Percentiles rank a stretch among this genome's conserved stretches.
Evolutionary conservation across 495 filamentous ascomycete genomes (phyloP).

Genomic region (Copromyces sp.): DNA sequence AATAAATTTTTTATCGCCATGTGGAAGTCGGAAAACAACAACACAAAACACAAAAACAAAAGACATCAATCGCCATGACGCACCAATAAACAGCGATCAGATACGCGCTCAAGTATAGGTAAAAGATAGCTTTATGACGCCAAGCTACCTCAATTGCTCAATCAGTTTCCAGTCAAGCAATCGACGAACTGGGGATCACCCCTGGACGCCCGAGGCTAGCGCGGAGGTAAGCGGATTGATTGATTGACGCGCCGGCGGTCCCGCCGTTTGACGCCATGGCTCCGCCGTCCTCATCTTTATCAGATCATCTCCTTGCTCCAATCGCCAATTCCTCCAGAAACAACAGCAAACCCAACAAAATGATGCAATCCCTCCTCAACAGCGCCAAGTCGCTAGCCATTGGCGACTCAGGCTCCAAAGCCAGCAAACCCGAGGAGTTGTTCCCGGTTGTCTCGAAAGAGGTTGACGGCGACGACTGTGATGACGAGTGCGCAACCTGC

Average conservation of each 20-base stretch:
- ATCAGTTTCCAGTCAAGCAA: neutral
- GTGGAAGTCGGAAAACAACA: neutral
- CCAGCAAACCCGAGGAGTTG: conserved; percentile 39
- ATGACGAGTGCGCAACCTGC: conserved; percentile 82
- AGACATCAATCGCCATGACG: neutral
- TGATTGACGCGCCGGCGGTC: neutral
- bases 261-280: neutral
- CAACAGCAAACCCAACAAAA: neutral
- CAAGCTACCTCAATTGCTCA: neutral
- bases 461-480: conserved; percentile 81
- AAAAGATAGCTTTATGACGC: neutral
- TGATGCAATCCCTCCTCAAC: conserved; percentile 32
- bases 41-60: neutral
- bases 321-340: neutral
- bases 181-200: neutral
- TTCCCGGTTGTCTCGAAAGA: conserved; percentile 58
- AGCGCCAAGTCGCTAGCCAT: conserved; percentile 39
- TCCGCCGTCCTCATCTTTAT: neutral
- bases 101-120: neutral
- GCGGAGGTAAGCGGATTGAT: neutral
- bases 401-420: conserved; percentile 61
- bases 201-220: neutral
- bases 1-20: neutral
- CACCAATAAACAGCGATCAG: neutral
- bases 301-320: neutral